phyloP scores from a whole-genome alignment of 257 asterid species.

The Przewalskia tangutica region DNA sequence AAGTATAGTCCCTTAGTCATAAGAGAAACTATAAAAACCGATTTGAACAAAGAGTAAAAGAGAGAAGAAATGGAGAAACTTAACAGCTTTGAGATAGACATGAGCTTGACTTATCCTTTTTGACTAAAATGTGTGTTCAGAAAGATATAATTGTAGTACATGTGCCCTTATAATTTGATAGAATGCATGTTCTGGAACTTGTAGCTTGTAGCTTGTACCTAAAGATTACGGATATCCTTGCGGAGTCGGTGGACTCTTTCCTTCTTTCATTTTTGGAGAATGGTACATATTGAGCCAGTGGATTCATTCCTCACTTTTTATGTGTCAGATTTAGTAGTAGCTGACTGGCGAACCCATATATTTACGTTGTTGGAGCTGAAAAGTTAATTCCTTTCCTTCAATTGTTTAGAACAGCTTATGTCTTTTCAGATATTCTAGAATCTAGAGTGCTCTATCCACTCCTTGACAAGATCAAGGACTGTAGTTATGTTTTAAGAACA shows the following conservation, averaged over 20 bases:
- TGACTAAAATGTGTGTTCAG: neutral
- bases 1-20: neutral
- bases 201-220: neutral
- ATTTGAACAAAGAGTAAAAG: neutral
- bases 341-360: neutral
- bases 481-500: neutral
- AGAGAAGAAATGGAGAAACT: neutral
- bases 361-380: neutral
- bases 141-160: neutral
- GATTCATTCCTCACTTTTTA: neutral
- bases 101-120: neutral
- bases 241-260: neutral
- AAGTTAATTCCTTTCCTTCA: neutral
- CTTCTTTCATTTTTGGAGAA: neutral
- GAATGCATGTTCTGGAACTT: neutral
- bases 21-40: neutral
- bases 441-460: neutral
- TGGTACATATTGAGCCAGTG: neutral
- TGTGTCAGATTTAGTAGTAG: neutral
- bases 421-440: neutral
- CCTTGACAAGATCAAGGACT: neutral
- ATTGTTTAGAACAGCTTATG: neutral
- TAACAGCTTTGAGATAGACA: neutral
- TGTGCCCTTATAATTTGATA: neutral
- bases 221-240: neutral